Conservation (phyloP, 768 basidiomycete species). For the Fomitopsis serialis region DNA sequence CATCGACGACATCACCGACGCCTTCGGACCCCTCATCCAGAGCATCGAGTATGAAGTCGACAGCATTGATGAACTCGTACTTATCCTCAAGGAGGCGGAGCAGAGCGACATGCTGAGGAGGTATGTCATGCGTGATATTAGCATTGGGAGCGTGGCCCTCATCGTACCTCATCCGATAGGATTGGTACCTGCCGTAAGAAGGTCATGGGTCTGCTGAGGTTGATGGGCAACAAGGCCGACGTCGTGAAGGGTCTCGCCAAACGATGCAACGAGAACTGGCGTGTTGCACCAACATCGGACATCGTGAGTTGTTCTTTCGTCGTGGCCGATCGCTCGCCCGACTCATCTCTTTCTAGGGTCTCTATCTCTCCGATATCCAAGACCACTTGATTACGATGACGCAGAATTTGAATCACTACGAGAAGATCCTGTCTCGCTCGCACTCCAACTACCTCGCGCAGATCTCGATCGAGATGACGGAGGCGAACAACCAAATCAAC, state of each 20-base stretch:
- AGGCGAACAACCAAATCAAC: slow-evolving; percentile 99
- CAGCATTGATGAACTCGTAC: slow-evolving; percentile 94
- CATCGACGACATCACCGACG: slow-evolving; percentile 99
- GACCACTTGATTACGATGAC: slow-evolving; percentile 99
- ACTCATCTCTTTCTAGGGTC: slow-evolving; percentile 48
- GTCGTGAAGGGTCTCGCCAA: slow-evolving; percentile 99
- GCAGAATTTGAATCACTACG: slow-evolving; percentile 98
- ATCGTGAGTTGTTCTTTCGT: slow-evolving; percentile 51
- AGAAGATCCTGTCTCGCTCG: slow-evolving; percentile 97
- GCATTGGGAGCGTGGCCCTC: background rate
- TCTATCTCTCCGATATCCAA: slow-evolving; percentile 94
- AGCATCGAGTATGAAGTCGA: slow-evolving; percentile 99
- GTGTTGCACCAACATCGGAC: slow-evolving; percentile 95
- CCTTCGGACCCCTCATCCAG: slow-evolving; percentile 97
- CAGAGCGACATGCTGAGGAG: slow-evolving; percentile 96
- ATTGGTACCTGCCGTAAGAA: slow-evolving; percentile 99
- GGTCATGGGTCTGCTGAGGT: slow-evolving; percentile 92
- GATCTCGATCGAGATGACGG: slow-evolving; percentile 99
- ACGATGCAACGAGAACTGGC: slow-evolving; percentile 98
- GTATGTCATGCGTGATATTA: slow-evolving; percentile 17
- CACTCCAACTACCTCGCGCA: slow-evolving; percentile 99
- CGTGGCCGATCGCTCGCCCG: background rate
- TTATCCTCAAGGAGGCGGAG: slow-evolving; percentile 93
- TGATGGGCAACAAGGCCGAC: slow-evolving; percentile 99
- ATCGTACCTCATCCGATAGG: slow-evolving; percentile 28